Evolutionary conservation across 345 rosid species (phyloP).

Genomic region (Clausena lansium): DNA sequence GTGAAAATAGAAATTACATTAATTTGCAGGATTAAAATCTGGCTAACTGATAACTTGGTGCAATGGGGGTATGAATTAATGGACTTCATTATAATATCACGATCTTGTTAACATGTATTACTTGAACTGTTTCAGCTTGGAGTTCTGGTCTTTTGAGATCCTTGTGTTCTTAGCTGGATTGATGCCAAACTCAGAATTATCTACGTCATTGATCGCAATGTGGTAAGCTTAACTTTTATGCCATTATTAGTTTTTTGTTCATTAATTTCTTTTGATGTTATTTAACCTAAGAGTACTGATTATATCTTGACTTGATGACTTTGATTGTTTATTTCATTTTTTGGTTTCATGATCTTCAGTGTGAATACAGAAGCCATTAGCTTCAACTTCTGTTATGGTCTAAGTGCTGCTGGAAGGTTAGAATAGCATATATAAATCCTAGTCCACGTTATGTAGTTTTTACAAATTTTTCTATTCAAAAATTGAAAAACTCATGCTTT

Average conservation of each 20-base stretch:
- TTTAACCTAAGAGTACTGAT: neutral
- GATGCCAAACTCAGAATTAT: constrained; percentile 55
- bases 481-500: neutral
- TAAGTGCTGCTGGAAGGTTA: constrained; percentile 84
- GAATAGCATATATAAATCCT: constrained; percentile 3
- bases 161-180: constrained; percentile 73
- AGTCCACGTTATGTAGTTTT: neutral
- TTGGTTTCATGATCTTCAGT: constrained; percentile 17
- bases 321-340: neutral
- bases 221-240: constrained; percentile 35
- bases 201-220: constrained; percentile 70
- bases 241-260: no score
- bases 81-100: neutral
- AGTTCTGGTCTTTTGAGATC: constrained; percentile 78
- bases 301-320: neutral
- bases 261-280: neutral
- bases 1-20: neutral
- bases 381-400: constrained; percentile 67
- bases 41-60: neutral
- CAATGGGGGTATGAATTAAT: neutral
- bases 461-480: neutral
- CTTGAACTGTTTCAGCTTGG: constrained; percentile 43
- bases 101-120: neutral
- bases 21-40: neutral
- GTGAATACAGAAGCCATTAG: constrained; percentile 62